Evolutionary conservation across 2,329 filamentous ascomycete species (phyloP), one percentile per base, ranked within the genome.

Genomic region (Claviceps sorghi): DNA sequence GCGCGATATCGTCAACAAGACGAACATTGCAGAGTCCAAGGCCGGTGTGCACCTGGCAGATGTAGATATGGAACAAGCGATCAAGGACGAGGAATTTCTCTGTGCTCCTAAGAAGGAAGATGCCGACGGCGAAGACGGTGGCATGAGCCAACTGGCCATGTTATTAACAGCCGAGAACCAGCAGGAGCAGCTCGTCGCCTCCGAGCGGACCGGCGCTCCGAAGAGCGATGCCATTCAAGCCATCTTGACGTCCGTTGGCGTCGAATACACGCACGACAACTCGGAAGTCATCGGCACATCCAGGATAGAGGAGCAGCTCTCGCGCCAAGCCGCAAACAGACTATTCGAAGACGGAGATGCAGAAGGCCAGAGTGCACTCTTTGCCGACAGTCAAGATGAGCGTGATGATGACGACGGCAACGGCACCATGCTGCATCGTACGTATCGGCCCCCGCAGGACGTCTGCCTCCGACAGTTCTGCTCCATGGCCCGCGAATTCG

Each of bases 1-100:
- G 5, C 80, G 87, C n/a, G 88, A 96, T 52, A 97, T 98, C 59
- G 88, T 98, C 60, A 95, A 97, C 72, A 95, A 96, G 68, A 97
- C 93, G 30, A 98, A 98, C 61, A 83, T 98, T 50, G 93, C 93
- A 4, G 93, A 98, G 69, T 88, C 88, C 43, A 87, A 84, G 62
- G 88, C 86, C 0, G 91, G 89, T 0, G 85, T 97, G 10, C 77
- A 80, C 30, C 80, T 96, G 32, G 75, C 83, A n/a, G 83, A 86
- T 51, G 76, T 95, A 19, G 81, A 94, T 54, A 74, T 87, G 60
- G 78, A 84, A 17, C 73, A 80, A 55, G 77, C 76, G 0, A 72
- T 72, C 6, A 72, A 77, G 45, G 76, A 80, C 15, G 75, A 77
- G 2, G 74, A 78, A 19, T 64, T 67, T 10, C 57, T 73, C 2